Base-by-base conservation (phyloP, 208 protist species). In the Acanthamoeba rhysodes region DNA sequence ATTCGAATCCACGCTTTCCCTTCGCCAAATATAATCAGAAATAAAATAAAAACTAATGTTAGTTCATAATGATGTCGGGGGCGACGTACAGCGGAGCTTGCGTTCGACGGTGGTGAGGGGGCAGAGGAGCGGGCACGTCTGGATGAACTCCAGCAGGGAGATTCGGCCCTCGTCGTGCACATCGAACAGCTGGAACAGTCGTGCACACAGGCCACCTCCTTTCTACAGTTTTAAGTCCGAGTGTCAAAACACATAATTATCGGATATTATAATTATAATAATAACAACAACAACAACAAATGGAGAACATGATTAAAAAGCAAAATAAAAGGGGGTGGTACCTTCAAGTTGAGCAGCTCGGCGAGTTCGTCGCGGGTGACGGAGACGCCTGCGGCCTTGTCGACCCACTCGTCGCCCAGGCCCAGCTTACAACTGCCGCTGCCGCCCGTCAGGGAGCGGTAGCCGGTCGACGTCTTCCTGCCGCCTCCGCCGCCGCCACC, bases 121-220 rank as follows among this genome's bases (percentile, higher is more conserved):
- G 72, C 72, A 82, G 37, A 82, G 72, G 20, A 82, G 72, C 32
- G 72, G 72, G 22, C 72, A 82, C 10, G 72, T 50, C 32, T 50
- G 72, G 37, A 82, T 48, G 22, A 82, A 82, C 27, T 82, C 72
- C 8, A 82, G 34, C 22, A 82, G 37, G 14, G 72, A 82, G 29
- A 82, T 82, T 7, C 32, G 27, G 14, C 72, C 72, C 32, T 48
- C 37, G 32, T 82, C 72, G 14, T 50, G 72, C 27, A 50, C 32
- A n/a, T 82, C 72, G 32, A 50, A 82, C 37, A 82, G 72, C 72
- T 53, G 34, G 22, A 82, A 82, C 32, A 82, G 72, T 6, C 72
- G 72, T 24, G 10, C 72, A 29, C 72, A 50, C 32, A 82, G 10
- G 27, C 34, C 72, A 24, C 72, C 72, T 7, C 72, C 72, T 24